Evolutionary conservation across 352 stramenopile species (phyloP), one percentile per base, ranked within the genome.

Genomic region (Thraustotheca clavata): DNA sequence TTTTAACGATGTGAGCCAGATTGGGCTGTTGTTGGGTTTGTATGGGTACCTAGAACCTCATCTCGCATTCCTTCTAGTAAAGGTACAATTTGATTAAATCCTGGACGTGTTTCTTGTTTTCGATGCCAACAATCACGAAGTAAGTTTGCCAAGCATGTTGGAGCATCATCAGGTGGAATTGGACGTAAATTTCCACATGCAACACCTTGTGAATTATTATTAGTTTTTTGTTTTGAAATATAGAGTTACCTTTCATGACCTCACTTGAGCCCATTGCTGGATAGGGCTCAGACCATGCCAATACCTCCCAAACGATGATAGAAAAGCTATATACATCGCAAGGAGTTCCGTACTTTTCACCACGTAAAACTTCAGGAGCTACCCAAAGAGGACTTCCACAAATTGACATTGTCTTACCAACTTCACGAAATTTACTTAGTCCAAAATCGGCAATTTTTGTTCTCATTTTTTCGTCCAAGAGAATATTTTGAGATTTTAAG

Each of bases 241-340:
- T 20, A 62, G 1, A 41, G 22, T 47, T 57, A 48, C 57, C 83
- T 54, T 90, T 90, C 83, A 93, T 91, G 39, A 93, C 89, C 59
- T 91, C 80, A 54, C 79, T 94, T 27, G 83, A 90, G 27, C 79
- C 80, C 27, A 91, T 66, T 40, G 89, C 77, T 9, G 77, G 83
- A 67, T 91, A 94, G 24, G 80, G 83, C 67, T 94, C 80, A 20
- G 74, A 76, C 83, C 83, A 91, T 1, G 78, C 81, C 16, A 94
- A 76, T 5, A 75, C 80, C 52, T 91, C 80, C 80, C 80, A 94
- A n/a, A 94, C 79, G 40, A 91, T 94, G 70, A 94, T 91, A n/a
- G 82, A 94, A 67, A 91, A 94, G 70, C 78, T 91, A 71, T 90
- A 94, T 46, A 94, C 81, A 55, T 94, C 80, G 60, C 82, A 91